These are phyloP conservation scores for Gigaspora rosea DNA, from an alignment of 192 early-diverging fungal species.

Conservation along the genomic window DNA sequence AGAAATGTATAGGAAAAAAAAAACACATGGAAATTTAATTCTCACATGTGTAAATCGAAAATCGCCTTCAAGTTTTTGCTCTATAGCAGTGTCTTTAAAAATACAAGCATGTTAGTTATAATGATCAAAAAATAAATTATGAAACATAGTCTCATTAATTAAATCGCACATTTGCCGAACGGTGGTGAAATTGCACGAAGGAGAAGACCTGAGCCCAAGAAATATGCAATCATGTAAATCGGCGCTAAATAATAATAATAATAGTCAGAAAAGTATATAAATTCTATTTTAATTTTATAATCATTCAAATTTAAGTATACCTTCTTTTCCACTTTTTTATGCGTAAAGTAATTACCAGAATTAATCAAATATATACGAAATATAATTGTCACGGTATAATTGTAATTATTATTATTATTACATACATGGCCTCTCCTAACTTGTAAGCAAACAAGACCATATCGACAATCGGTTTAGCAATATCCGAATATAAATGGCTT, in stretches of 20 bases:
- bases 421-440: constrained; percentile 65
- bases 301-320: background rate
- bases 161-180: constrained; percentile 68
- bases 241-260: constrained; percentile 43
- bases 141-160: background rate
- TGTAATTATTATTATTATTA: background rate
- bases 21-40: background rate
- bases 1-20: background rate
- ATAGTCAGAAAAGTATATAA: background rate
- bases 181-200: constrained; percentile 76
- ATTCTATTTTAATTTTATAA: background rate
- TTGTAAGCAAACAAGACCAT: constrained; percentile 77
- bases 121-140: constrained; percentile 2
- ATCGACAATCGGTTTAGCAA: constrained; percentile 74
- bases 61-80: constrained; percentile 78
- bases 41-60: constrained; percentile 76
- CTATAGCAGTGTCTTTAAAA: constrained; percentile 64
- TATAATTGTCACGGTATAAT: too few relatives aligned
- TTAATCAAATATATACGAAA: background rate
- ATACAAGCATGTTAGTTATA: background rate
- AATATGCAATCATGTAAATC: constrained; percentile 62
- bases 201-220: constrained; percentile 61
- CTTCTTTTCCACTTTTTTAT: constrained; percentile 25
- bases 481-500: constrained; percentile 73
- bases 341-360: background rate